These are phyloP conservation scores for Bipolaris sorokiniana DNA, from an alignment of 2,329 filamentous ascomycete species.

Conservation along the genomic window DNA sequence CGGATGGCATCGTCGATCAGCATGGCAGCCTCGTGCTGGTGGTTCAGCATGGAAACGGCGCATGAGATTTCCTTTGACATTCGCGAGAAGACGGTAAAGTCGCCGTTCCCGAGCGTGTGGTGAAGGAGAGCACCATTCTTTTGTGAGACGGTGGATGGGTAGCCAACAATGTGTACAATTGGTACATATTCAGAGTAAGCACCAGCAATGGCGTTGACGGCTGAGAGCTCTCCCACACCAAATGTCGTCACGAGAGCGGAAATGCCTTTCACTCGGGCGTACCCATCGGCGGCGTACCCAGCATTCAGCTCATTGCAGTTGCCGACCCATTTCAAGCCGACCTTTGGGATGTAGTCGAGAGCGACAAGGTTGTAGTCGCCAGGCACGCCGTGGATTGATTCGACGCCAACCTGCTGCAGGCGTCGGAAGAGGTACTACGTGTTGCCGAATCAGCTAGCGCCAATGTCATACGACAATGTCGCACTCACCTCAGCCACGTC, in stretches of 20 bases:
- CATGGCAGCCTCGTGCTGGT: slow-evolving; percentile 70
- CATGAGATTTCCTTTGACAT: slow-evolving; percentile 78
- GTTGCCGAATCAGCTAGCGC: slow-evolving; percentile 13
- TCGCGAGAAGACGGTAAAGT: slow-evolving; percentile 81
- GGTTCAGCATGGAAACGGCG: slow-evolving; percentile 71
- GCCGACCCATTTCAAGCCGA: slow-evolving; percentile 63
- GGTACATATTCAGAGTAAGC: slow-evolving; percentile 56
- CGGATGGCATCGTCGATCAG: slow-evolving; percentile 80
- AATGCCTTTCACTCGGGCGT: slow-evolving; percentile 55
- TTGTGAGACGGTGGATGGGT: slow-evolving; percentile 51
- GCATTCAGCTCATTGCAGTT: slow-evolving; percentile 68
- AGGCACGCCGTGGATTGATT: slow-evolving; percentile 56
- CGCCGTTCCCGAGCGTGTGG: slow-evolving; percentile 61
- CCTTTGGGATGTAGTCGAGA: slow-evolving; percentile 63
- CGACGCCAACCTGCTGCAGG: slow-evolving; percentile 53
- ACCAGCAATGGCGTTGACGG: slow-evolving; percentile 56
- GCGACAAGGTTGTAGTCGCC: slow-evolving; percentile 56
- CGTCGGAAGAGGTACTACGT: slow-evolving; percentile 48
- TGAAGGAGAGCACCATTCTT: slow-evolving; percentile 53
- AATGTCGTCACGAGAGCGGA: slow-evolving; percentile 57
- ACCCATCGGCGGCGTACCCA: slow-evolving; percentile 57
- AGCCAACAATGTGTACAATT: slow-evolving; percentile 57
- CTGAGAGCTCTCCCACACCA: slow-evolving; percentile 57
- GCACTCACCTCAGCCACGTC: slow-evolving; percentile 63
- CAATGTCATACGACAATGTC: neutral